Base-by-base conservation (phyloP, 306 rosid genomes). In the Cercis canadensis region DNA sequence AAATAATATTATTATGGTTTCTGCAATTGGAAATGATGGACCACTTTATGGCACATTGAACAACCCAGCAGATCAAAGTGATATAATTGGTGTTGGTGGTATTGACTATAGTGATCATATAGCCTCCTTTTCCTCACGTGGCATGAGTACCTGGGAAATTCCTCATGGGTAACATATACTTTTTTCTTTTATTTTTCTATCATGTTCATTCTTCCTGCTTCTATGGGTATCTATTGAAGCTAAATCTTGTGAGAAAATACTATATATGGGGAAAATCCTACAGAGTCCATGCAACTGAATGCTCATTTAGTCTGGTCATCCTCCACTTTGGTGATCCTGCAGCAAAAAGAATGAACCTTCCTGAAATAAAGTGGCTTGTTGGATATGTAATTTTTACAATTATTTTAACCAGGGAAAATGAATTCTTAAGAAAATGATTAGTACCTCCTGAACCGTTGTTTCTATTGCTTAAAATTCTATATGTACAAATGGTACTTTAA, bases 101-200 rank as follows among this genome's bases (percentile, higher is more conserved):
- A 91, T 89, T 78, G 97, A 94, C 86, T 94, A 89, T 65, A 94
- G 93, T 80, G 97, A 94, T 79, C 99, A 89, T 82, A 91, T 94
- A 79, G 99, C 99, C 59, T 94, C 97, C 50, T 94, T 94, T 85
- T 94, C 99, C 61, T 94, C 99, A 7, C 92, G 97, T 75, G 99
- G 97, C 68, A 94, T 94, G 99, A 94, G 97, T 80, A 94, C 97
- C 14, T 94, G 99, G 99, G 99, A 94, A 85, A 85, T 94, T 70
- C 99, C 99, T 51, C 96, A 94, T 61, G 99, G 99, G 97, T 91
- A 89, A 44, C 36, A 10, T 68, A 70, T 50, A n/a, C 39, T 65
- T 8, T 32, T 36, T 68, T 34, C 24, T 51, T 76, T 72, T 8
- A 17, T 41, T 52, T 72, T 66, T 49, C 17, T 61, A 3, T 24